Percentiles rank a stretch among this genome's conserved stretches.
phyloP scores from a whole-genome alignment of 805 yeast species.

The Kuraishia piskuri region DNA sequence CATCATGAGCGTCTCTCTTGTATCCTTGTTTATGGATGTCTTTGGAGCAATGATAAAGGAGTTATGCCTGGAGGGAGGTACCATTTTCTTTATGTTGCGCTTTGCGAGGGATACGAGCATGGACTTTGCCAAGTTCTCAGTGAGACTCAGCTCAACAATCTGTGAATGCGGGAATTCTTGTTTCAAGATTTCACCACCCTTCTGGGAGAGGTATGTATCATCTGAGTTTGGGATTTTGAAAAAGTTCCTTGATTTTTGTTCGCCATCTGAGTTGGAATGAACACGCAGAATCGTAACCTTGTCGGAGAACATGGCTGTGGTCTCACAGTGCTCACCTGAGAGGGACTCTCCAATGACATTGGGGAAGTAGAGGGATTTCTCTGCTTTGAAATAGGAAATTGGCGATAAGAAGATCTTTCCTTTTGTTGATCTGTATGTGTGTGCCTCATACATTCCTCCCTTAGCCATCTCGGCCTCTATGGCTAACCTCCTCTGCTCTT shows the following conservation, averaged over 20 bases:
- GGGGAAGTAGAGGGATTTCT: conserved; percentile 75
- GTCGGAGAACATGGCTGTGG: conserved; percentile 32
- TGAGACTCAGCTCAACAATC: conserved; percentile 67
- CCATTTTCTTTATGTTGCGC: conserved; percentile 29
- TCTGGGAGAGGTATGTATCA: conserved; percentile 27
- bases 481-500: conserved; percentile 37
- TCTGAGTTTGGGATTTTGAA: conserved; percentile 37
- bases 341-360: conserved; percentile 57
- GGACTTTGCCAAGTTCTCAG: conserved; percentile 67
- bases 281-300: conserved; percentile 59
- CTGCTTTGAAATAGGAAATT: conserved; percentile 62
- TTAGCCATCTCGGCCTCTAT: conserved; percentile 56
- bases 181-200: conserved; percentile 31
- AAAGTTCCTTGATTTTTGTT: conserved; percentile 52
- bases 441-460: conserved; percentile 60
- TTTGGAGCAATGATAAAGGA: conserved; percentile 55
- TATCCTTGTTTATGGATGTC: conserved; percentile 43
- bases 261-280: conserved; percentile 64
- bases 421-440: conserved; percentile 57
- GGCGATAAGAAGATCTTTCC: conserved; percentile 88
- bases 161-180: conserved; percentile 46
- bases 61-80: conserved; percentile 42
- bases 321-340: conserved; percentile 20
- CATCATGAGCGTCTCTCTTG: conserved; percentile 52
- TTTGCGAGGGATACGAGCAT: conserved; percentile 32